Evolutionary conservation across 768 basidiomycete species (phyloP), one percentile per base, ranked within the genome.

Genomic region (Pisolithus orientalis): DNA sequence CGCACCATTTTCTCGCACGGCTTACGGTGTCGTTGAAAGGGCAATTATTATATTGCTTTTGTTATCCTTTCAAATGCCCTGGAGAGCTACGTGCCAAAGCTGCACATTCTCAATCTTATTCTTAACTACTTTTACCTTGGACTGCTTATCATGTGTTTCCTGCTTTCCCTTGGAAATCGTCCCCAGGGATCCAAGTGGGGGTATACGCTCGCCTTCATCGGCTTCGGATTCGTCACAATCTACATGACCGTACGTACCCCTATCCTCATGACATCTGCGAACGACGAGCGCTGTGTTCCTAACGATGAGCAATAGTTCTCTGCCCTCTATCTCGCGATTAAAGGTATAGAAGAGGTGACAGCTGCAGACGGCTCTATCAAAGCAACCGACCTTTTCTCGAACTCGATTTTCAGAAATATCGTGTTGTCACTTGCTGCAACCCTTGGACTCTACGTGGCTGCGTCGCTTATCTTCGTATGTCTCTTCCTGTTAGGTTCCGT

Each of bases 41-140:
- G 88, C 1, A 95, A 95, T 67, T 96, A 87, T 60, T 94, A 86
- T 66, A 94, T 94, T 53, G 86, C 92, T 0, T 95, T 96, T 70
- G 71, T 75, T 44, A 85, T 94, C 62, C 77, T 94, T 24, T 79
- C 82, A 0, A 73, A 77, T 13, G 83, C 94, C 0, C 72, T 98
- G 64, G 87, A 93, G 59, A 69, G 70, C 4, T 62, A 80, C 1
- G 62, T 90, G 45, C 72, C 72, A 0, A 80, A 78, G n/a, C 82
- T 94, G 56, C 70, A 83, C 53, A 70, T 85, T 55, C 70, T 87
- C 65, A 96, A 96, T 65, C 61, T 83, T 46, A 75, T 94, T 34
- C 77, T 98, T 45, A 81, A 84, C 43, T 97, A 95, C 71, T 76
- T 87, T 59, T 98, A 97, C 65, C 75, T 94, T 53, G 94, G 90